These are phyloP conservation scores for Yarrowia bubula DNA, from an alignment of 805 yeast genomes.

Conservation along the genomic window DNA sequence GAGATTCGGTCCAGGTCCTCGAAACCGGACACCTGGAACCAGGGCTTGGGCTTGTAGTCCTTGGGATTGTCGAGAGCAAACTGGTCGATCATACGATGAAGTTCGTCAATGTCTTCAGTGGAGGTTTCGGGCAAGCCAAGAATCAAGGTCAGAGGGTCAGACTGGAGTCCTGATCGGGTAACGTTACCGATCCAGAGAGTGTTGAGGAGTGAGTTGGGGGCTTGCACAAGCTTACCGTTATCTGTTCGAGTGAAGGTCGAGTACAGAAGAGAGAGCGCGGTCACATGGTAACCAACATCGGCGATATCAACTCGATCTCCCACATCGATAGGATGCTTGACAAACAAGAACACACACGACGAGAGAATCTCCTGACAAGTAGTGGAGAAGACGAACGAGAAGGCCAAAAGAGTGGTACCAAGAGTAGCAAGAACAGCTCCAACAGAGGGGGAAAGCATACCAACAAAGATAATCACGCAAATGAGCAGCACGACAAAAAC, in stretches of 20 bases:
- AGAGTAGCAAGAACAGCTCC: conserved; percentile 44
- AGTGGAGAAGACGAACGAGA: conserved; percentile 42
- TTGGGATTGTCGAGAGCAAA: conserved; percentile 40
- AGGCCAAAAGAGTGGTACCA: conserved; percentile 42
- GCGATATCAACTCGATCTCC: conserved; percentile 43
- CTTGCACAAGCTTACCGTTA: conserved; percentile 39
- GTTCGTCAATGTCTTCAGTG: conserved; percentile 38
- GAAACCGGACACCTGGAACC: conserved; percentile 38
- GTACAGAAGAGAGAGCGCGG: conserved; percentile 40
- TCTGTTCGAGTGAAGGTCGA: conserved; percentile 39
- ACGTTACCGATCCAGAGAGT: conserved; percentile 42
- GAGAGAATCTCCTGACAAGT: conserved; percentile 43
- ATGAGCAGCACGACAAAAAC: conserved; percentile 39
- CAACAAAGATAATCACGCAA: conserved; percentile 42
- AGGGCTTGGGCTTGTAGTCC: conserved; percentile 40
- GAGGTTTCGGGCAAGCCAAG: conserved; percentile 43
- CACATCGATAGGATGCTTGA: conserved; percentile 45
- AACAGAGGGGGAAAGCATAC: conserved; percentile 44
- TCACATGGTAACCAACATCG: conserved; percentile 35
- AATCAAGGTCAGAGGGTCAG: conserved; percentile 32
- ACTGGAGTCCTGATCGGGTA: conserved; percentile 40
- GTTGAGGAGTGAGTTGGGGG: conserved; percentile 42
- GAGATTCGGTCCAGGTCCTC: conserved; percentile 40
- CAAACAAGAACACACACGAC: conserved; percentile 43
- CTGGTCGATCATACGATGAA: conserved; percentile 35